Conservation (phyloP, 805 yeast species). For the Deakozyma indianensis region DNA sequence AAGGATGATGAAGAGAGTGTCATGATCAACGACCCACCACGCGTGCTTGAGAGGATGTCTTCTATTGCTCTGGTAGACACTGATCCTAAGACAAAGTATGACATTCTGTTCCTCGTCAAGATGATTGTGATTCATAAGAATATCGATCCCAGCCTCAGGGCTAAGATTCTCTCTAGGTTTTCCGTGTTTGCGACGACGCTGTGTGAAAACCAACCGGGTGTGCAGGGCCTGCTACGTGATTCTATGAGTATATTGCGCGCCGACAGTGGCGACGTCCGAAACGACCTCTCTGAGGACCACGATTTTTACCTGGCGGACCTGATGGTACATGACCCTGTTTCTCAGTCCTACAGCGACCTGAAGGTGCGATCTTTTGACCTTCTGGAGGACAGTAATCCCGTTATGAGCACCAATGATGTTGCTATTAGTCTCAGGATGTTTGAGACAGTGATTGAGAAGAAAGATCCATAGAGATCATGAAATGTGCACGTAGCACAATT, state of each 20-base stretch:
- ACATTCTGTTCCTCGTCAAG: constrained; percentile 13
- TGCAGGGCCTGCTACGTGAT: not conserved
- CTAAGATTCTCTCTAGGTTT: not conserved
- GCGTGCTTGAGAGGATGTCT: not conserved
- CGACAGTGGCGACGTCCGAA: not conserved
- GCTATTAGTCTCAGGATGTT: constrained; percentile 40
- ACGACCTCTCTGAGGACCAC: constrained; percentile 6
- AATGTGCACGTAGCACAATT: not conserved
- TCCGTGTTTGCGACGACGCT: not conserved
- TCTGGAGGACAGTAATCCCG: constrained; percentile 41
- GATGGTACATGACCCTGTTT: constrained; percentile 16
- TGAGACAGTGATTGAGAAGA: constrained; percentile 34
- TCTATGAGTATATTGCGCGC: not conserved
- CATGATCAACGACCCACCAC: not conserved
- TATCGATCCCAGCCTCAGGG: not conserved
- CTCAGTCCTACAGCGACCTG: constrained; percentile 23
- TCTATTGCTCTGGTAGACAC: not conserved
- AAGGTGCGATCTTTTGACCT: constrained; percentile 38
- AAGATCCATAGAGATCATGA: constrained; percentile 23
- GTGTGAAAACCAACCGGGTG: not conserved
- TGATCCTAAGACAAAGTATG: constrained; percentile 4
- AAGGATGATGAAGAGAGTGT: constrained; percentile 4
- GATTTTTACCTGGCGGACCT: constrained; percentile 10
- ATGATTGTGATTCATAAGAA: constrained; percentile 13
- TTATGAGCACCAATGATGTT: constrained; percentile 34